A percentile compares a stretch with the other conserved stretches of the same genome.
Evolutionary conservation across 805 yeast genomes (phyloP).

Genomic region (Nakazawaea wyomingensis): DNA sequence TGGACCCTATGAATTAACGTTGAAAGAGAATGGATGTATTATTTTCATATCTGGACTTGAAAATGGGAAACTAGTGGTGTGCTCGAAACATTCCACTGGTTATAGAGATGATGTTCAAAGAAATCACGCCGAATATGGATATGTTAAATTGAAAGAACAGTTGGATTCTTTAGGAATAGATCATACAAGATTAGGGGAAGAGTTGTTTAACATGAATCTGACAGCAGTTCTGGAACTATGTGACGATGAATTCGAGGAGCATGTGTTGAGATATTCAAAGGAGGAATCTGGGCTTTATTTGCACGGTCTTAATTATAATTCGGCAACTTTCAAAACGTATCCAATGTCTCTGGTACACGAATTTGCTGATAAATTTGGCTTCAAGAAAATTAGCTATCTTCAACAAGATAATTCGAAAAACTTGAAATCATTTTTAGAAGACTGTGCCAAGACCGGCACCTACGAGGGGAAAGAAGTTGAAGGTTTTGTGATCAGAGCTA

Average conservation of each 20-base stretch:
- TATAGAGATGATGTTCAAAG: conserved; percentile 42
- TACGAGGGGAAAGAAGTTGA: conserved; percentile 73
- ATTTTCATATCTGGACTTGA: conserved; percentile 72
- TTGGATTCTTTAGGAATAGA: conserved; percentile 36
- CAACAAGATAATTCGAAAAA: conserved; percentile 31
- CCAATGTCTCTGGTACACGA: conserved; percentile 52
- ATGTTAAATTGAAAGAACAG: conserved; percentile 49
- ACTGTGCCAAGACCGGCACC: conserved; percentile 59
- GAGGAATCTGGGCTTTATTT: conserved; percentile 77
- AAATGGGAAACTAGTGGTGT: conserved; percentile 75
- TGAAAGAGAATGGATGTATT: conserved; percentile 93
- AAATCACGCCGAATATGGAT: conserved; percentile 77
- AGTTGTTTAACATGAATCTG: conserved; percentile 42
- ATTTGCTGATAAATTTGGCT: conserved; percentile 69
- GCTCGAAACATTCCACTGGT: conserved; percentile 91
- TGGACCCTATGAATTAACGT: conserved; percentile 79
- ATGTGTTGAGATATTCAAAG: conserved; percentile 67
- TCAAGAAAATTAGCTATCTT: conserved; percentile 50
- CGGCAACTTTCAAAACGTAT: conserved; percentile 56
- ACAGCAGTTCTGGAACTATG: conserved; percentile 94
- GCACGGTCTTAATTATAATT: conserved; percentile 81
- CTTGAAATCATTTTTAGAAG: conserved; percentile 48
- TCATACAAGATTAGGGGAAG: conserved; percentile 47
- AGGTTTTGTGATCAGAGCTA: conserved; percentile 87
- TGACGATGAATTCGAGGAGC: conserved; percentile 92